Conservation (phyloP, 116 monocot species). For the Papilionanthe hybrid region DNA sequence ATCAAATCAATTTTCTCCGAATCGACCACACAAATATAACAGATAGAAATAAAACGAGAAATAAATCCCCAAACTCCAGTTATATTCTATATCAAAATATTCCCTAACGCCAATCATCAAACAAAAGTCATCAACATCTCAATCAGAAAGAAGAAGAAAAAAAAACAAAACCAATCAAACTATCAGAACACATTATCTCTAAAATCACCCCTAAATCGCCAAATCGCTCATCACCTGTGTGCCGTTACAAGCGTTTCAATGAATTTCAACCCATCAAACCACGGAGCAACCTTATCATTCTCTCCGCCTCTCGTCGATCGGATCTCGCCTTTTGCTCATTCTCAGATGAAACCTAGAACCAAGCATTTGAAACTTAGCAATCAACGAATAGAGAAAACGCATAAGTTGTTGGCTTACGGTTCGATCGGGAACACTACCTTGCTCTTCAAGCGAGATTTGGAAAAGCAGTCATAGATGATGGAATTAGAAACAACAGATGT, state of each 20-base stretch:
- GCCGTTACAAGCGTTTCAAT: slow-evolving; percentile 48
- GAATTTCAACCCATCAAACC: slow-evolving; percentile 41
- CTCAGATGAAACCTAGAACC: background rate
- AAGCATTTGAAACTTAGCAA: no score
- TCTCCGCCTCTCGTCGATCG: background rate
- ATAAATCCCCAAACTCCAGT: no score
- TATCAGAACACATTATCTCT: background rate
- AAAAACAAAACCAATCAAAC: background rate
- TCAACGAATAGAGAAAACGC: background rate
- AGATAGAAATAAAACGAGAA: no score
- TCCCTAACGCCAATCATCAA: no score
- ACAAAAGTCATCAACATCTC: no score
- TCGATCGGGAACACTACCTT: background rate
- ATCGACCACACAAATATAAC: no score
- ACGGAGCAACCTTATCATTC: slow-evolving; percentile 18
- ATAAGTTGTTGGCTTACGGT: background rate
- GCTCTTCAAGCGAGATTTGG: background rate
- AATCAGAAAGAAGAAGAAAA: no score
- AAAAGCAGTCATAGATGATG: background rate
- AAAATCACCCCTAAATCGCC: background rate
- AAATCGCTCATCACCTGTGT: slow-evolving; percentile 16
- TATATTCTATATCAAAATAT: no score
- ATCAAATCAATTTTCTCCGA: no score
- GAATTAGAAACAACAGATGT: background rate
- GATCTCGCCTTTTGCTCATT: slow-evolving; percentile 3